Conservation (phyloP, 1,284 basidiomycete genomes). For the Agaricales sp. region DNA sequence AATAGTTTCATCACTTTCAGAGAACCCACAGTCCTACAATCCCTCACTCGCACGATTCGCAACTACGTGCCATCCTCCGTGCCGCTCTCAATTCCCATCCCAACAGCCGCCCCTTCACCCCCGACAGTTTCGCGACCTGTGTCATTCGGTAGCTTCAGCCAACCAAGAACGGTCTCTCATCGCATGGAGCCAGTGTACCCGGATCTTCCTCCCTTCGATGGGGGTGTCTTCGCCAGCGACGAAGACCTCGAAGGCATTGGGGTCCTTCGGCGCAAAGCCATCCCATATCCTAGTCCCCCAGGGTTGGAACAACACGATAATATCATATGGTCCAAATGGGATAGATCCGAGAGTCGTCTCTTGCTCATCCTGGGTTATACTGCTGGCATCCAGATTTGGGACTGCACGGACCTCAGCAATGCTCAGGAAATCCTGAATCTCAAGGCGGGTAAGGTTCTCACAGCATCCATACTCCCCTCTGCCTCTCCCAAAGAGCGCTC, state of each 20-base stretch:
- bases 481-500: neutral
- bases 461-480: neutral
- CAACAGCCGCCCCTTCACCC: conserved; percentile 34
- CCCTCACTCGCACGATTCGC: conserved; percentile 38
- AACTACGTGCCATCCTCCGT: conserved; percentile 39
- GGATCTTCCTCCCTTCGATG: conserved; percentile 10
- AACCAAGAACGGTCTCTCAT: conserved; percentile 13
- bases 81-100: conserved; percentile 27
- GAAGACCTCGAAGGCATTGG: conserved; percentile 10
- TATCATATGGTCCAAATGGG: conserved; percentile 24
- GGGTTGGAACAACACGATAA: conserved; percentile 10
- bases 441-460: conserved; percentile 6
- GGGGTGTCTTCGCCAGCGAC: neutral
- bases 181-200: conserved; percentile 9
- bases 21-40: conserved; percentile 36
- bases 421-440: conserved; percentile 47
- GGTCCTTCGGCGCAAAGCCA: conserved; percentile 8
- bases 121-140: conserved; percentile 39
- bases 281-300: neutral
- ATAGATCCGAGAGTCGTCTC: conserved; percentile 28
- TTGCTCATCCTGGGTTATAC: conserved; percentile 51
- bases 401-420: conserved; percentile 45
- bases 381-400: conserved; percentile 59
- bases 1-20: conserved; percentile 16
- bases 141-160: conserved; percentile 34